Evolutionary conservation across 2,329 filamentous ascomycete species (phyloP).

Genomic region (Penicillium sumatraense): DNA sequence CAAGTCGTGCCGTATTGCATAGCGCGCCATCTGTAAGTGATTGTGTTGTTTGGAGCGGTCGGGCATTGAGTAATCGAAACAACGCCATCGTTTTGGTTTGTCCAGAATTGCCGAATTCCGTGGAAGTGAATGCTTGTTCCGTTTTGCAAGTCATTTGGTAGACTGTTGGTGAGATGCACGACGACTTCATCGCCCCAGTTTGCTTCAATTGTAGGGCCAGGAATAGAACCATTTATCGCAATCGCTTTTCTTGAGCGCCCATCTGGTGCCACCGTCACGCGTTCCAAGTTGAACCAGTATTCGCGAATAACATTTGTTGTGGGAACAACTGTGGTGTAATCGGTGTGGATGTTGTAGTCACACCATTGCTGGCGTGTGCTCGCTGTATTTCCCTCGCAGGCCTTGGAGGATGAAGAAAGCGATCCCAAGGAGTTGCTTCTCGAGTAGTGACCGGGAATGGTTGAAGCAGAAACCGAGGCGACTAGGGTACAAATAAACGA

Average conservation of each 20-base stretch:
- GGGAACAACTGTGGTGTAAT: slow-evolving; percentile 18
- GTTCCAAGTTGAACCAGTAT: slow-evolving; percentile 32
- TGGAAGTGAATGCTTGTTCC: slow-evolving; percentile 40
- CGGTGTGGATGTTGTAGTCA: slow-evolving; percentile 15
- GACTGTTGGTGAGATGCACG: slow-evolving; percentile 33
- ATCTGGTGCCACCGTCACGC: slow-evolving; percentile 33
- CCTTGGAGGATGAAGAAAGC: not conserved
- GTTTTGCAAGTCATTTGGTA: slow-evolving; percentile 19
- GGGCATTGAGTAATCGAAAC: slow-evolving; percentile 45
- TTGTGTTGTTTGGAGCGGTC: slow-evolving; percentile 37
- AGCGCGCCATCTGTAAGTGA: slow-evolving; percentile 44
- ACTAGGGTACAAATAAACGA: not conserved
- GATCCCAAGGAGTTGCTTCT: not conserved
- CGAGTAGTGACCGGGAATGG: not conserved
- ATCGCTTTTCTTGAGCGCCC: slow-evolving; percentile 31
- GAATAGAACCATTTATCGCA: slow-evolving; percentile 38
- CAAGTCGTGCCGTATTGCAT: slow-evolving; percentile 42
- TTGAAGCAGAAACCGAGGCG: not conserved
- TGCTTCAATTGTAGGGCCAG: slow-evolving; percentile 39
- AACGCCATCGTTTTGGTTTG: slow-evolving; percentile 37
- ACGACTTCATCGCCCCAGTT: slow-evolving; percentile 41
- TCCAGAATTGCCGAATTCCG: slow-evolving; percentile 38
- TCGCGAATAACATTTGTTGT: slow-evolving; percentile 31
- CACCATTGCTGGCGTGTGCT: slow-evolving; percentile 17
- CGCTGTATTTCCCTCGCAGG: slow-evolving; percentile 14